Evolutionary conservation across 495 filamentous ascomycete species (phyloP), one percentile per base, ranked within the genome.

Genomic region (Symbiotaphrina buchneri): DNA sequence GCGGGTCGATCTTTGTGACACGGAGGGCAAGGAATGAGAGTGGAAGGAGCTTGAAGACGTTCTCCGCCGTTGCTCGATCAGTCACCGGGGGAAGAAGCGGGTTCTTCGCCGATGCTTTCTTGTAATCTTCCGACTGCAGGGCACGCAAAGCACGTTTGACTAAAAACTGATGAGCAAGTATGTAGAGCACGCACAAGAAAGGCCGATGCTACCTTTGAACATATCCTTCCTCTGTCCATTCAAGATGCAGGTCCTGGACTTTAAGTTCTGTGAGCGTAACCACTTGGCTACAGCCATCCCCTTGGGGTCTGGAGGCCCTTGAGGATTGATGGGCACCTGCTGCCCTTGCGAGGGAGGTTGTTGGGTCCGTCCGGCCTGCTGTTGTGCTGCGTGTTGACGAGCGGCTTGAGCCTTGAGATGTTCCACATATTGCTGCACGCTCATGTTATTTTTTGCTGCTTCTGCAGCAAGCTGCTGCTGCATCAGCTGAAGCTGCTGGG

Each of bases 171-270:
- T n/a, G n/a, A n/a, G n/a, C n/a, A n/a, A n/a, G n/a, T n/a, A n/a
- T n/a, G 21, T 8, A 27, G 6, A 29, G n/a, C n/a, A 6, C 30
- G 16, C 10, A 16, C 5, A 14, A 16, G 34, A 18, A 18, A 2
- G 29, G 11, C 15, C 8, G n/a, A 24, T 27, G 39, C 20, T 42
- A 92, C 85, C 77, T 63, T 75, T 79, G 55, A 99, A 95, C 71
- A 99, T 83, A 39, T 99, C 85, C 56, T 93, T 95, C 35, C 90
- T 64, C 58, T 95, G 85, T 38, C 87, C 90, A 42, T 94, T 83
- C 40, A 93, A 60, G 35, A 99, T 90, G 54, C 75, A 82, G 18
- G 87, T 93, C 39, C 90, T 63, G 26, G 68, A 59, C 64, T 99
- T 99, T 39, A 99, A 57, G 40, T 80, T 62, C 53, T 94, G 84